Conservation (phyloP, 192 early-diverging fungal genomes). For the Rhizoclosmatium sp. region DNA sequence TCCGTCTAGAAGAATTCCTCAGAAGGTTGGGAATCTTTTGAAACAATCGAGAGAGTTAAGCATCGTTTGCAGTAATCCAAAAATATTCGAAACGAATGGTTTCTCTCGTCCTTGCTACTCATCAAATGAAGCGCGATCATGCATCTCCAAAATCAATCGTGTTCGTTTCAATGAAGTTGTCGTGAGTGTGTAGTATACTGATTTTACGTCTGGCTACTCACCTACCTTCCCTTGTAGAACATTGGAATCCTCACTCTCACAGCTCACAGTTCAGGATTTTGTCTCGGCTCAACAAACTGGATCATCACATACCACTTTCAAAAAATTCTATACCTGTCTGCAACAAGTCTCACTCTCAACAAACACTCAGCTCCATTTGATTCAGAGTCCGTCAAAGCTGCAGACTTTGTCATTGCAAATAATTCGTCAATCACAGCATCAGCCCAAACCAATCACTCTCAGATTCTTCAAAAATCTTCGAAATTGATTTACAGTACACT, state of each 20-base stretch:
- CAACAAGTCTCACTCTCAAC: conserved; percentile 1
- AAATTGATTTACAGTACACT: conserved; percentile 4
- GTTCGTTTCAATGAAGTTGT: conserved; percentile 27
- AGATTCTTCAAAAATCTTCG: background rate
- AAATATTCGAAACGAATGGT: conserved; percentile 6
- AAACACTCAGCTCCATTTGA: conserved; percentile 14
- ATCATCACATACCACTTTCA: conserved; percentile 34
- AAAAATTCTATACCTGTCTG: conserved; percentile 26
- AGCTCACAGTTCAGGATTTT: conserved; percentile 16
- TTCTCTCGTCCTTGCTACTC: conserved; percentile 13
- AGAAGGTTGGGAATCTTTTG: background rate
- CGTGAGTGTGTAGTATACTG: background rate
- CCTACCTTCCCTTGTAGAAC: background rate
- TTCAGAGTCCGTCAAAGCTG: background rate
- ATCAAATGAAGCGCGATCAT: conserved; percentile 14
- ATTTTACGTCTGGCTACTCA: background rate
- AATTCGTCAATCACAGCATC: background rate
- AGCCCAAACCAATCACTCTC: background rate
- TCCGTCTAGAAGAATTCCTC: conserved; percentile 21
- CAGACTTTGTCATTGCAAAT: conserved; percentile 23
- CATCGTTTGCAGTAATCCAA: conserved; percentile 1
- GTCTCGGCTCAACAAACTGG: conserved; percentile 26
- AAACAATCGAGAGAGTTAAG: background rate
- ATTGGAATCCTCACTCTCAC: conserved; percentile 6
- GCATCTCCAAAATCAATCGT: conserved; percentile 17